phyloP scores from a whole-genome alignment of 441 rosid genomes.

The Lepidium campestre region DNA sequence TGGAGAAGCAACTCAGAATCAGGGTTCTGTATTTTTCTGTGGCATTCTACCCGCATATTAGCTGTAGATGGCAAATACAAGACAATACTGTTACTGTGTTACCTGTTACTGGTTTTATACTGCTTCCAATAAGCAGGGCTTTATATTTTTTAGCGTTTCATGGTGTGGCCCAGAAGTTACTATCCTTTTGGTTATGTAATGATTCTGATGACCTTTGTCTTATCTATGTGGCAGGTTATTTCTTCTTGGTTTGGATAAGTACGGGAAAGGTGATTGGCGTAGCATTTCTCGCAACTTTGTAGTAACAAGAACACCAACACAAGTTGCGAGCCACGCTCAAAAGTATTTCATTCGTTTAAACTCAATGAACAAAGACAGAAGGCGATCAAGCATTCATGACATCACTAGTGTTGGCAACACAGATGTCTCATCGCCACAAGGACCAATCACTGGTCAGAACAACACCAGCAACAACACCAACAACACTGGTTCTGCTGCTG shows the following conservation, averaged over 20 bases:
- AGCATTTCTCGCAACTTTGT: constrained; percentile 95
- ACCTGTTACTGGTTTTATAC: not conserved
- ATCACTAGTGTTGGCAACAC: constrained; percentile 80
- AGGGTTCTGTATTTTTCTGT: not conserved
- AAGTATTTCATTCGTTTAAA: constrained; percentile 86
- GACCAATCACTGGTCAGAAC: constrained; percentile 90
- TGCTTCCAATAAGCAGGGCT: not conserved
- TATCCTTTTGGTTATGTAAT: not conserved
- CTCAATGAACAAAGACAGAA: constrained; percentile 91
- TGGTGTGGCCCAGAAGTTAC: not conserved
- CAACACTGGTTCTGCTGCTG: constrained; percentile 30
- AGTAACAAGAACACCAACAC: constrained; percentile 95
- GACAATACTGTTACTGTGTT: not conserved
- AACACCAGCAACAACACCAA: constrained; percentile 25
- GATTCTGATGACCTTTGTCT: constrained; percentile 11
- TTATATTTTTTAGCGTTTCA: not conserved
- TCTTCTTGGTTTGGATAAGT: constrained; percentile 91
- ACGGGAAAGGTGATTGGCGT: constrained; percentile 99
- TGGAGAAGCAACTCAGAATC: constrained; percentile 2
- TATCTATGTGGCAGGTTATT: constrained; percentile 56
- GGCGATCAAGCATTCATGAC: constrained; percentile 96
- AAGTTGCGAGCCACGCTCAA: constrained; percentile 98
- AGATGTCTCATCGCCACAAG: constrained; percentile 66
- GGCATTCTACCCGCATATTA: not conserved
- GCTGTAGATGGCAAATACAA: not conserved